Percentiles rank a stretch among this genome's conserved stretches.
Conservation (phyloP, 441 rosid species). For the Biscutella auriculata region DNA sequence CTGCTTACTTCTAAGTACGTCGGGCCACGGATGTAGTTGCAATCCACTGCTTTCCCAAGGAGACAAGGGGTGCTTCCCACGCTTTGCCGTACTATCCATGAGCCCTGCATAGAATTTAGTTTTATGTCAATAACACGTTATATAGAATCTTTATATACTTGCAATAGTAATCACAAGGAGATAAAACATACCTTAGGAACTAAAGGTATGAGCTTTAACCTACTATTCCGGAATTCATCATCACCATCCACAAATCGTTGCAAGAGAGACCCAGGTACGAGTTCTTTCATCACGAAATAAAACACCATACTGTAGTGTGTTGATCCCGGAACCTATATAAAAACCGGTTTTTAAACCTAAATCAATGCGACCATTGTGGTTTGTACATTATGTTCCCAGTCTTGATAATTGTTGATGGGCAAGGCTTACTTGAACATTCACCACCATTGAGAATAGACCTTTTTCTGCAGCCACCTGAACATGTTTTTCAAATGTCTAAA, state of each 20-base stretch:
- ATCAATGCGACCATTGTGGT: constrained; percentile 4
- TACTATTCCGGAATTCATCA: constrained; percentile 94
- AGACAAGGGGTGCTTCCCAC: constrained; percentile 99
- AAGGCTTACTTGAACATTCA: constrained; percentile 88
- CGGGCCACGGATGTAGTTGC: constrained; percentile 81
- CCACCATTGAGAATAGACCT: constrained; percentile 73
- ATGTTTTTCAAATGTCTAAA: too few relatives aligned
- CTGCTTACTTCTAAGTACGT: constrained; percentile 72
- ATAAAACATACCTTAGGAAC: constrained; percentile 72
- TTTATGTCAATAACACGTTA: too few relatives aligned
- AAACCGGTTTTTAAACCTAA: too few relatives aligned
- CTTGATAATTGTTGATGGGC: constrained; percentile 4
- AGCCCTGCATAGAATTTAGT: constrained; percentile 41
- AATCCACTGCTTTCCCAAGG: constrained; percentile 91
- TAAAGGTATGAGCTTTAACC: constrained; percentile 87
- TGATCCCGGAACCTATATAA: constrained; percentile 80
- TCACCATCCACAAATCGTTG: constrained; percentile 97
- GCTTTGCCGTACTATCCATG: constrained; percentile 98
- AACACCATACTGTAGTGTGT: constrained; percentile 98
- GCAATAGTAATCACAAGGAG: too few relatives aligned
- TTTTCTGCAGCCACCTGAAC: constrained; percentile 90
- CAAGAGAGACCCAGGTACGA: constrained; percentile 76
- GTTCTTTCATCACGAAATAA: constrained; percentile 69
- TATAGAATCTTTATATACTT: too few relatives aligned
- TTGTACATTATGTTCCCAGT: not conserved